Percentiles rank a stretch among this genome's conserved stretches.
phyloP scores from a whole-genome alignment of 2,329 filamentous ascomycete genomes.

The Leptographium lundbergii region DNA sequence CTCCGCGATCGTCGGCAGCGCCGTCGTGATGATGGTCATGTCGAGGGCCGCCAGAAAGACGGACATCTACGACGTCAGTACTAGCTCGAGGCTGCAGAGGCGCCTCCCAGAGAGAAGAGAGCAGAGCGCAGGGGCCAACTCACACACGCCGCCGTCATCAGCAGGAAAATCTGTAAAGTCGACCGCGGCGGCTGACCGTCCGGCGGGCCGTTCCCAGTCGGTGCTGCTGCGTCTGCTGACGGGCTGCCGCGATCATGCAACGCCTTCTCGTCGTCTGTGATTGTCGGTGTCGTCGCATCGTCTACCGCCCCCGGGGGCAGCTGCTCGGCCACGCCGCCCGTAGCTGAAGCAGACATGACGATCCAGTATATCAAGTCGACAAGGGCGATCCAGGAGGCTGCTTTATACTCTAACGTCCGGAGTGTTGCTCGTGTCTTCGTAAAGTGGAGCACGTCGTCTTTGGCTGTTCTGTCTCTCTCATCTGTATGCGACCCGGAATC shows the following conservation, averaged over 20 bases:
- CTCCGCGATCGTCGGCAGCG: constrained; percentile 50
- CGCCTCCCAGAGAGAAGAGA: too few species aligned
- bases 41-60: constrained; percentile 43
- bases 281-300: background rate
- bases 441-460: too few species aligned
- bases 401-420: background rate
- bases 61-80: constrained; percentile 10
- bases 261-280: background rate
- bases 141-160: constrained; percentile 1
- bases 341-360: background rate
- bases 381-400: too few species aligned
- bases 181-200: background rate
- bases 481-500: too few species aligned
- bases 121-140: background rate
- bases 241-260: background rate
- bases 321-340: background rate
- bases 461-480: too few species aligned
- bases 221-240: background rate
- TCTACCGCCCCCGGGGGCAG: background rate
- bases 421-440: background rate
- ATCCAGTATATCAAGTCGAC: background rate
- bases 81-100: too few species aligned
- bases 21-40: constrained; percentile 52
- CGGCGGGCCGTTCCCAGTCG: background rate
- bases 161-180: background rate